A percentile compares a stretch with the other conserved stretches of the same genome.
Conservation (phyloP, 2,329 filamentous ascomycete genomes). For the Claviceps lovelessii region DNA sequence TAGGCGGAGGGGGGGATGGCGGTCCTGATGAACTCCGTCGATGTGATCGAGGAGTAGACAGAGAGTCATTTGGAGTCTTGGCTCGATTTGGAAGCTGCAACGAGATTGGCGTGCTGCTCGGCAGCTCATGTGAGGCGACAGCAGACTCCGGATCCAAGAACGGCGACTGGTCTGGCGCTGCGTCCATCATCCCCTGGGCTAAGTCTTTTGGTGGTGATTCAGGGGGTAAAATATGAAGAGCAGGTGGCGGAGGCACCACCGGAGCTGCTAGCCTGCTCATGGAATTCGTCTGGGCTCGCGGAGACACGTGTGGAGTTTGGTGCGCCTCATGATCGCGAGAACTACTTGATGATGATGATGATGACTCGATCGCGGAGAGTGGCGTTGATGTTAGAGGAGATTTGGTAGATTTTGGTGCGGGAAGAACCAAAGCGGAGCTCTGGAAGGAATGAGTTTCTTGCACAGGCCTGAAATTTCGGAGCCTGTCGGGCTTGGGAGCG, state of each 20-base stretch:
- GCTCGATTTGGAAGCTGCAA: constrained; percentile 43
- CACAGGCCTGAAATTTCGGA: constrained; percentile 26
- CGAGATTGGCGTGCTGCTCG: constrained; percentile 28
- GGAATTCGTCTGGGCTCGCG: constrained; percentile 10
- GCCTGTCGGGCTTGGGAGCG: constrained; percentile 28
- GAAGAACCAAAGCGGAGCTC: neutral
- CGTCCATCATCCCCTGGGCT: constrained; percentile 18
- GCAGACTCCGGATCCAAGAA: constrained; percentile 34
- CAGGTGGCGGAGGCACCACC: constrained; percentile 41
- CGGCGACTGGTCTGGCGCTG: constrained; percentile 26
- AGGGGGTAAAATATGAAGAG: constrained; percentile 56
- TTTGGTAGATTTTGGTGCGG: constrained; percentile 3
- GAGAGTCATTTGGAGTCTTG: constrained; percentile 33
- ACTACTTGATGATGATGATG: constrained; percentile 3
- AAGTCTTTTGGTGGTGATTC: constrained; percentile 48
- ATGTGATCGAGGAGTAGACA: constrained; percentile 27
- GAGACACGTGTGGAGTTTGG: constrained; percentile 12
- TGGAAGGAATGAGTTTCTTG: constrained; percentile 15
- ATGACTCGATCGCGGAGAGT: constrained; percentile 6
- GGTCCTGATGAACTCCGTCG: constrained; percentile 33
- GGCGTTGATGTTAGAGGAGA: constrained; percentile 15
- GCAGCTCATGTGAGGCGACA: constrained; percentile 22
- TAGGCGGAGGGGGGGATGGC: constrained; percentile 49
- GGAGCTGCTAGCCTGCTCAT: constrained; percentile 12
- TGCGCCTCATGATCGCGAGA: constrained; percentile 11